A percentile compares a stretch with the other conserved stretches of the same genome.
These are phyloP conservation scores for Zancudomyces culisetae DNA, from an alignment of 371 early-diverging fungal genomes.

Conservation along the genomic window DNA sequence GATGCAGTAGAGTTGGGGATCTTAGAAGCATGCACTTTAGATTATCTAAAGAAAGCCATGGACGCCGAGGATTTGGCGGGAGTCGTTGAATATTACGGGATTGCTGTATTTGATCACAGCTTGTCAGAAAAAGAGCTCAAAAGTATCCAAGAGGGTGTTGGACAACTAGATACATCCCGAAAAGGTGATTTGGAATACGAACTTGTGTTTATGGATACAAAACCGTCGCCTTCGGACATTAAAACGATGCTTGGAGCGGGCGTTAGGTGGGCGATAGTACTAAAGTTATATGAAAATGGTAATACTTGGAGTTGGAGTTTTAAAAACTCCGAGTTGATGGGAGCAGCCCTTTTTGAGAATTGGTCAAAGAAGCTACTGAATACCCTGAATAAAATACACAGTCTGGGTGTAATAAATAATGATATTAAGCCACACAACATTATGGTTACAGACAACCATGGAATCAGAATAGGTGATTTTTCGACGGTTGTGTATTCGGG, in stretches of 20 bases:
- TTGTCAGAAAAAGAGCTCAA: not conserved
- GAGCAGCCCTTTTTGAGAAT: constrained; percentile 28
- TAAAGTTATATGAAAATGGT: constrained; percentile 41
- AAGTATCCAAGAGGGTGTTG: not conserved
- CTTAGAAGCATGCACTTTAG: constrained; percentile 20
- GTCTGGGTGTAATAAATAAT: constrained; percentile 48
- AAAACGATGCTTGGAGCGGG: not conserved
- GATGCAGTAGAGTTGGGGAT: constrained; percentile 22
- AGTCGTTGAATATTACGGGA: not conserved
- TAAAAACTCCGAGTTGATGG: constrained; percentile 28
- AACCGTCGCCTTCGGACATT: not conserved
- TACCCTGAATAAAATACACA: constrained; percentile 45
- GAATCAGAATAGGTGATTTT: constrained; percentile 37
- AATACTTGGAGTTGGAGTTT: constrained; percentile 44
- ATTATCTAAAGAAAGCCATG: not conserved
- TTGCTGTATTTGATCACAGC: not conserved
- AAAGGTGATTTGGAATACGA: no score
- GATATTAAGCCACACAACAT: constrained; percentile 80
- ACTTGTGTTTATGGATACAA: constrained; percentile 8
- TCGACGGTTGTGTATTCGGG: constrained; percentile 37
- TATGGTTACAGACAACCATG: constrained; percentile 28
- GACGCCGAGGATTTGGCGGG: not conserved
- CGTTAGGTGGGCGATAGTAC: constrained; percentile 28
- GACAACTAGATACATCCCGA: constrained; percentile 9
- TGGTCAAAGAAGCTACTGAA: constrained; percentile 50